phyloP scores from a whole-genome alignment of 2,329 filamentous ascomycete species.

The Fusarium praegraminearum region DNA sequence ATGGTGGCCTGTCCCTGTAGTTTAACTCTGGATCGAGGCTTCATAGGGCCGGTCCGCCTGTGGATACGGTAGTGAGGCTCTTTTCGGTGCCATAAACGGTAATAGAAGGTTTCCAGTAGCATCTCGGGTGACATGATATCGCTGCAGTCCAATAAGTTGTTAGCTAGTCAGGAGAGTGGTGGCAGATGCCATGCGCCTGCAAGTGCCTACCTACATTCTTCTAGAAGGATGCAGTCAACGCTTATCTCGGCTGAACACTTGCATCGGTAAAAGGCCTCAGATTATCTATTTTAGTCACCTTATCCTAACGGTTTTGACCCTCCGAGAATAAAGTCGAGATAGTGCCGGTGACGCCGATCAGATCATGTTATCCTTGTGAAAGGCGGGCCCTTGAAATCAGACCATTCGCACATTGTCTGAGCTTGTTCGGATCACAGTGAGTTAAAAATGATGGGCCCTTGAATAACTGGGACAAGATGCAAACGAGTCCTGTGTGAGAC shows the following conservation, averaged over 20 bases:
- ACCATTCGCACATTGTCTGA: neutral
- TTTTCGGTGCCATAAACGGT: neutral
- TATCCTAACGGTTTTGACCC: slow-evolving; percentile 5
- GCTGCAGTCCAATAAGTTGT: slow-evolving; percentile 8
- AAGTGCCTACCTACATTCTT: slow-evolving; percentile 5
- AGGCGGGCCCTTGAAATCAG: slow-evolving; percentile 15
- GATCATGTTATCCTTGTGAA: slow-evolving; percentile 3
- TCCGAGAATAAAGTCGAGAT: slow-evolving; percentile 4
- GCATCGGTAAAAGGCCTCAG: neutral
- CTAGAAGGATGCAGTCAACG: neutral
- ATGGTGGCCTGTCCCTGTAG: slow-evolving; percentile 13
- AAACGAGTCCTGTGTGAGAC: neutral
- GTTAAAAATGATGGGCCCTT: neutral
- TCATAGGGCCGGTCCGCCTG: slow-evolving; percentile 25
- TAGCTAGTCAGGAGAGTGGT: slow-evolving; percentile 1
- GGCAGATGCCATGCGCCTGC: slow-evolving; percentile 5
- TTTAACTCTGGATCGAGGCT: slow-evolving; percentile 3
- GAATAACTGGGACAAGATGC: neutral
- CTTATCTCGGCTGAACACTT: neutral
- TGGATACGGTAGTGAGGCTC: slow-evolving; percentile 17
- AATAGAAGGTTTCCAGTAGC: neutral
- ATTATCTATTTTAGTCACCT: slow-evolving; percentile 1
- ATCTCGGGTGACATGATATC: slow-evolving; percentile 4
- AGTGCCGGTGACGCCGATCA: slow-evolving; percentile 17
- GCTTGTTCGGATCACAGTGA: neutral